A percentile compares a stretch with the other conserved stretches of the same genome.
These are phyloP conservation scores for Botrytis pseudocinerea DNA, from an alignment of 2,329 filamentous ascomycete species.

Conservation along the genomic window DNA sequence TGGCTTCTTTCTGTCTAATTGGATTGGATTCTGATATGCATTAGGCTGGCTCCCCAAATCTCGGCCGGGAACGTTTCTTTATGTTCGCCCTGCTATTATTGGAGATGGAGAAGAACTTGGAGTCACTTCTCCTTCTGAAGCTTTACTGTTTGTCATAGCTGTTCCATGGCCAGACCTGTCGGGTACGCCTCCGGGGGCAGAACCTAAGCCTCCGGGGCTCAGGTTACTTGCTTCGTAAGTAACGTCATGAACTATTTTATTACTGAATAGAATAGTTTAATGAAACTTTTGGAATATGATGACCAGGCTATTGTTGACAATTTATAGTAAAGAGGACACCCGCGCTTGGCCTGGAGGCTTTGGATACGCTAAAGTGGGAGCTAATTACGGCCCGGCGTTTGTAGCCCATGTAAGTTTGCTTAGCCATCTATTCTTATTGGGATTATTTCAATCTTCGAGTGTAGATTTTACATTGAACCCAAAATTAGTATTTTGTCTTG, in stretches of 20 bases:
- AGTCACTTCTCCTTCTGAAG: slow-evolving; percentile 74
- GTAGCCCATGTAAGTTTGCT: slow-evolving; percentile 51
- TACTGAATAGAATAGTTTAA: too few relatives aligned
- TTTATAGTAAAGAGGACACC: slow-evolving; percentile 63
- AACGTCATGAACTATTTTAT: too few relatives aligned
- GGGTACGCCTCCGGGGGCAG: slow-evolving; percentile 42
- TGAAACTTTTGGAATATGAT: too few relatives aligned
- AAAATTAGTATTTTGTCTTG: neutral
- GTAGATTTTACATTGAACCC: neutral
- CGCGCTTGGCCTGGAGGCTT: slow-evolving; percentile 93
- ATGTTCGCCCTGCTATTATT: slow-evolving; percentile 85
- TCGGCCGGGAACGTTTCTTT: slow-evolving; percentile 70
- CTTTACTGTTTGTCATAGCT: slow-evolving; percentile 80
- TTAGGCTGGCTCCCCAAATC: slow-evolving; percentile 73
- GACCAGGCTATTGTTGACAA: neutral
- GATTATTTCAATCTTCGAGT: neutral
- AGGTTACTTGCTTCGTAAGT: slow-evolving; percentile 68
- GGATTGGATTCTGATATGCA: neutral
- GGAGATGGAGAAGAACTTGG: slow-evolving; percentile 79
- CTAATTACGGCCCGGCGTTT: slow-evolving; percentile 86
- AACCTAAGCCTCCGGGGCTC: slow-evolving; percentile 53
- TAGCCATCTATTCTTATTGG: neutral
- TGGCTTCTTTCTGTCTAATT: neutral
- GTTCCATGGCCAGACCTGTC: slow-evolving; percentile 53
- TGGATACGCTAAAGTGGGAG: slow-evolving; percentile 88